Base-by-base conservation (phyloP, 2,329 filamentous ascomycete species). In the Diplodia mutila region DNA sequence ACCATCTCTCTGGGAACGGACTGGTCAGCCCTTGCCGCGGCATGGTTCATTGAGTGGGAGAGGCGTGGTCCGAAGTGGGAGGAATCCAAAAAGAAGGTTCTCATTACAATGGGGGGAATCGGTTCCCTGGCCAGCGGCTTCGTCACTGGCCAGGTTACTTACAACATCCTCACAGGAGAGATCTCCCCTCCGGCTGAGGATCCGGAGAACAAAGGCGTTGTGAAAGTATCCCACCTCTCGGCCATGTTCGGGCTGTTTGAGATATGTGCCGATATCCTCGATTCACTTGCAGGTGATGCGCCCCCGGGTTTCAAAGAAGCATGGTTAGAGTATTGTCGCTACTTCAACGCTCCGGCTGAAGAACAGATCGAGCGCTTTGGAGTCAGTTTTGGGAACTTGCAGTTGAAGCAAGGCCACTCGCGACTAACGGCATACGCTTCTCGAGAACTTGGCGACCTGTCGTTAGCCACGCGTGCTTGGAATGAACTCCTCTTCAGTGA, bases 11-110 rank as follows among this genome's bases (percentile, higher is more conserved):
- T 89, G 3, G 86, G 86, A 2, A 87, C 86, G 0, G 87, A 89
- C 71, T 89, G 86, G 85, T 82, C 83, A 0, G 84, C 84, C 0
- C 77, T 89, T 1, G 86, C 86, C 0, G 82, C 83, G 2, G 82
- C 82, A 0, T 89, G 86, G 84, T 79, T 89, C 0, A 81, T 88
- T 1, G 87, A 87, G 67, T 89, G 85, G 84, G 87, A 89, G 72
- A 81, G 86, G 0, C 83, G 83, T 1, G 85, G 85, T 0, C 76
- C 83, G 0, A 78, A 83, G 2, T 86, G 84, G 83, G 76, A 86
- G 65, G 83, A 86, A 71, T 82, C 85, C 0, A 80, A 78, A 32
- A 71, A 75, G 1, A 88, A 86, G 73, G 79, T 89, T 0, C 79
- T 78, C 8, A 77, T 79, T 29, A 84, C 83, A 0, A 78, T 85